Conservation (phyloP, 176 grass and related monocot genomes). For the barley (Hordeum vulgare) region DNA sequence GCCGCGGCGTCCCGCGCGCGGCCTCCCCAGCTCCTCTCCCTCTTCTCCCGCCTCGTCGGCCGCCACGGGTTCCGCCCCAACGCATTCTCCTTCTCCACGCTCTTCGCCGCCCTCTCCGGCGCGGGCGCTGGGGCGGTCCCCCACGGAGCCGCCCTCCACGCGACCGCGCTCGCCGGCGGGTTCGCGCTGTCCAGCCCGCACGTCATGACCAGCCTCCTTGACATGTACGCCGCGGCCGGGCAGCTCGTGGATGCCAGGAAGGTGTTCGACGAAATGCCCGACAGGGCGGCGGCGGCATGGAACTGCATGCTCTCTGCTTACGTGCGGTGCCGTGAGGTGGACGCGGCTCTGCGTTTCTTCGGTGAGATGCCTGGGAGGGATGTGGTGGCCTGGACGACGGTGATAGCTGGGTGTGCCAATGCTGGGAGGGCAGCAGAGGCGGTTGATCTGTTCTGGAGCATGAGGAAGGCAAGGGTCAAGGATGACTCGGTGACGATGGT, state of each 20-base stretch:
- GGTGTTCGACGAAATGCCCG: conserved; percentile 50
- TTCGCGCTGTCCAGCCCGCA: conserved; percentile 13
- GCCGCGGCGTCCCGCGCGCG: conserved; percentile 9
- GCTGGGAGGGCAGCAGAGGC: conserved; percentile 32
- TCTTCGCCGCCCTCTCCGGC: conserved; percentile 36
- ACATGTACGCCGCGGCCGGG: conserved; percentile 3
- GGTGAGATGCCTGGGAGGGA: conserved; percentile 41
- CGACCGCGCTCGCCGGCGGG: conserved; percentile 19
- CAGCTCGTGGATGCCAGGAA: conserved; percentile 15
- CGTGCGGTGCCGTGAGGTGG: conserved; percentile 23
- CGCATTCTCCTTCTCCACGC: conserved; percentile 56
- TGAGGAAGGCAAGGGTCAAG: conserved; percentile 39
- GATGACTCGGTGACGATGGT: conserved; percentile 48
- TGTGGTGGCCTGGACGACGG: conserved; percentile 50
- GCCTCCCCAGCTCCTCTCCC: background rate
- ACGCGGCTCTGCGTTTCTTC: conserved; percentile 32
- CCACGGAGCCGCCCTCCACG: conserved; percentile 36
- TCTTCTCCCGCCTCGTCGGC: conserved; percentile 31
- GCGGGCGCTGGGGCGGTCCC: background rate
- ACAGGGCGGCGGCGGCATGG: conserved; percentile 27
- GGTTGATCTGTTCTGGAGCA: conserved; percentile 38
- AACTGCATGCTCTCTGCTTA: conserved; percentile 64
- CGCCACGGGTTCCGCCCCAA: conserved; percentile 38
- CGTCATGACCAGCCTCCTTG: conserved; percentile 45
- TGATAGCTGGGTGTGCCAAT: conserved; percentile 45